Base-by-base conservation (phyloP, 2,329 filamentous ascomycete genomes). In the Graphiopsis chlorocephala region DNA sequence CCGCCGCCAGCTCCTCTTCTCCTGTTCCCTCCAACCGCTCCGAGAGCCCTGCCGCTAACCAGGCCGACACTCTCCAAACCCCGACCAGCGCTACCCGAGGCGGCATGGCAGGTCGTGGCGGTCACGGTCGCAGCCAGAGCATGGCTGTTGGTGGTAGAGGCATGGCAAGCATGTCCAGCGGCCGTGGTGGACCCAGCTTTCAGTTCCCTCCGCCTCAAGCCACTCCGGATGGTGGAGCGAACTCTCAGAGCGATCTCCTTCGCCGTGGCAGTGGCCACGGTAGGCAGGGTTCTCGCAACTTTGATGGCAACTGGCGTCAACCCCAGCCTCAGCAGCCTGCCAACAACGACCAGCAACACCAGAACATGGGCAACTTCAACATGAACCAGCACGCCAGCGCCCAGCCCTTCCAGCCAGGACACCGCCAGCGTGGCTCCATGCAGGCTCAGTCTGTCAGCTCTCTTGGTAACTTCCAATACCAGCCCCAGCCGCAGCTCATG, bases 291-390 rank as follows among this genome's bases (percentile, higher is more conserved):
- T 99, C 95, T 26, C 88, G 95, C 68, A 99, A 98, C 80, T 98
- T 98, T 74, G 95, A 99, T 71, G 89, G 93, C 73, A 99, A 99
- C 80, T 99, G 95, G 95, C 91, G 95, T 73, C 96, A 93, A 74
- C 79, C 81, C 63, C 73, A 75, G 62, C 81, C 60, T 15, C 75
- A 76, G 62, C 81, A 66, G 7, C 66, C 82, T 82, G 83, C 85
- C 69, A 84, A 74, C 42, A 76, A 78, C 65, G 79, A 82, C 59
- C 77, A 75, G 67, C 79, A 81, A 68, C 67, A 75, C 65, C 77
- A 77, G 68, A 82, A 80, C 74, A 82, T 88, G 81, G 85, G 85
- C 64, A 86, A 85, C 72, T 88, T 89, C 74, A 84, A 84, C 73
- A 89, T 92, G 78, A 87, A 88, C 69, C 90, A 92, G 76, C 89